Conservation (phyloP, 202 grass and related monocot genomes). For the Carex arenaria region DNA sequence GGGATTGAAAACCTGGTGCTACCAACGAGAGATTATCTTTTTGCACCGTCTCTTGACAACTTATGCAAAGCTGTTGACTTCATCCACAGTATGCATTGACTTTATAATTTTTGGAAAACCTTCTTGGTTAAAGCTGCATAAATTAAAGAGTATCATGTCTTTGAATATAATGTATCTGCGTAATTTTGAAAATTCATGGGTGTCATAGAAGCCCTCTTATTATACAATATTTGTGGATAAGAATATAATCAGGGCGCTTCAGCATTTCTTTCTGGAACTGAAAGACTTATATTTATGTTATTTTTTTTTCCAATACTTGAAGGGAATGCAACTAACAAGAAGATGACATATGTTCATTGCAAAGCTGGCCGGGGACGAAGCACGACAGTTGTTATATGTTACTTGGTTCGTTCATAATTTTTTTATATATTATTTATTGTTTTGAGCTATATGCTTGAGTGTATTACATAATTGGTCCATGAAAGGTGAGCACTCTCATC, state of each 20-base stretch:
- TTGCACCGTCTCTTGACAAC: conserved; percentile 72
- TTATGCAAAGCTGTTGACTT: conserved; percentile 74
- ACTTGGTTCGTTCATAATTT: conserved; percentile 46
- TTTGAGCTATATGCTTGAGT: neutral
- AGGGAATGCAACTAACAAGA: conserved; percentile 43
- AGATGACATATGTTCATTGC: conserved; percentile 92
- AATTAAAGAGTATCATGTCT: neutral
- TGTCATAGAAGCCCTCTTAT: neutral
- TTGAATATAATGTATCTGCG: neutral
- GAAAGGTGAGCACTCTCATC: neutral
- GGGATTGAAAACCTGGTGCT: conserved; percentile 82
- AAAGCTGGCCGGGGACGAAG: conserved; percentile 98
- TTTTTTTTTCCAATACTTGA: conserved; percentile 8
- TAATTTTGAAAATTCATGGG: neutral
- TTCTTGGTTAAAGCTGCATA: neutral
- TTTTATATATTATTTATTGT: conserved; percentile 7
- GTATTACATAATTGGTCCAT: conserved; percentile 1
- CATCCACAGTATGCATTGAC: conserved; percentile 64
- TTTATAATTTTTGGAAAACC: neutral
- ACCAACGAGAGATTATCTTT: conserved; percentile 97
- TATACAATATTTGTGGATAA: neutral
- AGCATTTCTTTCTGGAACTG: neutral
- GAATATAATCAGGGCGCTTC: neutral
- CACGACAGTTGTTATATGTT: conserved; percentile 96
- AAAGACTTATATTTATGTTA: neutral